Evolutionary conservation across 331 rosid genomes (phyloP), one percentile per base, ranked within the genome.

Genomic region (Rosa hybrid): DNA sequence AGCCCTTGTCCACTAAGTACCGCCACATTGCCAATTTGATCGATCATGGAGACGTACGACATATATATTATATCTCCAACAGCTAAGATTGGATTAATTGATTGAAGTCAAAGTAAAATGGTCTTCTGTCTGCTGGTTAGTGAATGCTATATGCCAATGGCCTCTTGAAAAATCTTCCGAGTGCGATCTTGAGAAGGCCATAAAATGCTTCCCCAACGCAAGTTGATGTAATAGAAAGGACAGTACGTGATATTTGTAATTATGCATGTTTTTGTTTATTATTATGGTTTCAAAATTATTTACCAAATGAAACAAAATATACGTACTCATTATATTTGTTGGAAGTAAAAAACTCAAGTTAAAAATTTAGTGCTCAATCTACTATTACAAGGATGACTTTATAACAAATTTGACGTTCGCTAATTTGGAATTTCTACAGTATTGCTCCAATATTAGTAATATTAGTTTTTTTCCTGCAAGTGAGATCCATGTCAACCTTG

Each of bases 211-310:
- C 76, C 51, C 59, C 50, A 74, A 79, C 23, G 87, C 87, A 83
- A 83, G 82, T 90, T 77, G 84, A 39, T 42, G 72, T 64, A 30
- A 30, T 41, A 75, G 80, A 81, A 79, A 49, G 46, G 83, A 86
- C 77, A 81, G 48, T n/a, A n/a, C n/a, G n/a, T 56, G 50, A 77
- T 63, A 23, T 38, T 18, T 27, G 5, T 5, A 63, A 6, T 23
- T 23, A 27, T 62, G 8, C 17, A 23, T 62, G 68, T 12, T 25
- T 5, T 25, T 9, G 7, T 60, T 14, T 38, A 13, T 34, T 5
- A 7, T 10, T 14, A 64, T 13, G 45, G 70, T 13, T 14, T 14
- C 8, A 64, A 30, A 12, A 30, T 16, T 6, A 13, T 6, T 27
- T 13, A 16, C 4, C 21, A 34, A 13, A 30, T 27, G 20, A 12